Evolutionary conservation across 768 basidiomycete genomes (phyloP), one percentile per base, ranked within the genome.

Genomic region (Termitomyces sp.): DNA sequence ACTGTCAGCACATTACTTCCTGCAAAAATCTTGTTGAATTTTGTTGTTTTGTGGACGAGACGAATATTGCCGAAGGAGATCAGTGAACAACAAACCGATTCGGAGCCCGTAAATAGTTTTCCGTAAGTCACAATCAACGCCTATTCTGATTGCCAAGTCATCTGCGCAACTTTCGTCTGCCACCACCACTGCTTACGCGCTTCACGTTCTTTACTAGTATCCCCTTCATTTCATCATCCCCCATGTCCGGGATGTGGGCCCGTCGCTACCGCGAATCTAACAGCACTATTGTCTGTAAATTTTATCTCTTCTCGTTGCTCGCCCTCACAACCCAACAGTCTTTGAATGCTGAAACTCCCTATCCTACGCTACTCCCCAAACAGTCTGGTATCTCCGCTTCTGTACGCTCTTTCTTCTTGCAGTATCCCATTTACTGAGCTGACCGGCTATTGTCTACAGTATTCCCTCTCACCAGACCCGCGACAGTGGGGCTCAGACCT

Each of bases 391-490:
- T 65, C 5, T 58, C 63, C 17, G 62, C 63, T 41, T 58, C 62
- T 19, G 63, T 63, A 2, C 32, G 37, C 27, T 19, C 32, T 44
- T 19, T 23, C 25, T 35, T 14, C 5, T 35, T 29, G 27, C 17
- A 31, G 25, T 31, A 7, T 31, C 5, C 6, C 37, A 10, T 45
- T 17, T 43, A 2, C 53, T 25, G 29, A 52, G 21, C 35, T 62
- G 19, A 49, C 54, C 51, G 44, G 48, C 5, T 25, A 16, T 41
- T 57, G 41, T 37, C 9, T 31, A 38, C 23, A 86, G 83, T 84
- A 79, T 63, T 75, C 79, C 16, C 68, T 86, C 32, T 69, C 81
- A 1, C 71, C 80, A 5, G 83, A 86, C 63, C 83, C 84, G 5
- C 71, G 73, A 21, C 70, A 73, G 48, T 85, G 85, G 84, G 81